Evolutionary conservation across 2,329 filamentous ascomycete genomes (phyloP), one percentile per base, ranked within the genome.

Genomic region (Penicillium sp.): DNA sequence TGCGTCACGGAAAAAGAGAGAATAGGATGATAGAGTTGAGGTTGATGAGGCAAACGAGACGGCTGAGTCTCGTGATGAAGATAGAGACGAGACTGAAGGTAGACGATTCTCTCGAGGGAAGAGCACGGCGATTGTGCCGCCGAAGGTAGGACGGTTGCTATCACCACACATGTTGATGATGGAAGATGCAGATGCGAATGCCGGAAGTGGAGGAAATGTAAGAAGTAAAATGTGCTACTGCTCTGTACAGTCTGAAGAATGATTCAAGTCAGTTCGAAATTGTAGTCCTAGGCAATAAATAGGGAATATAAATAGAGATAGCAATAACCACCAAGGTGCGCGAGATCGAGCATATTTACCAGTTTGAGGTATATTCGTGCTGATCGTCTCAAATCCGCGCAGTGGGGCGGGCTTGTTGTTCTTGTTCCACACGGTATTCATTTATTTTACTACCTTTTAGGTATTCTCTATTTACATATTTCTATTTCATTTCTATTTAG

Each of bases 131-230:
- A 70, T 68, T 39, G 60, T 63, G 9, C 64, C 61, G 28, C 66
- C 69, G 24, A 60, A 75, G 24, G 78, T 78, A 12, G 60, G 78
- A 20, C 64, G 83, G 42, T 66, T 61, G 8, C 77, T 78, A 0
- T 60, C 50, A 12, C 67, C 74, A 4, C 81, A 82, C 18, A 75
- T 84, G 42, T 40, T 29, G 9, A 24, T 48, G 27, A 3, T 33
- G n/a, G 18, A 18, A 12, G 23, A 39, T 23, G 20, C 4, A 25
- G 10, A 35, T 42, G 18, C 29, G 20, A 6, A 43, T 6, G 15
- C 42, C 42, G 20, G 4, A 40, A 15, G 12, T n/a, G 13, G 13
- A 35, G 4, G 18, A 31, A 18, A 18, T 18, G 15, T 18, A 18
- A 18, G 2, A 44, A 13, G n/a, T 41, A 25, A 20, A 25, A n/a